Conservation (phyloP, 352 stramenopile genomes). For the Aphanomyces cochlioides region DNA sequence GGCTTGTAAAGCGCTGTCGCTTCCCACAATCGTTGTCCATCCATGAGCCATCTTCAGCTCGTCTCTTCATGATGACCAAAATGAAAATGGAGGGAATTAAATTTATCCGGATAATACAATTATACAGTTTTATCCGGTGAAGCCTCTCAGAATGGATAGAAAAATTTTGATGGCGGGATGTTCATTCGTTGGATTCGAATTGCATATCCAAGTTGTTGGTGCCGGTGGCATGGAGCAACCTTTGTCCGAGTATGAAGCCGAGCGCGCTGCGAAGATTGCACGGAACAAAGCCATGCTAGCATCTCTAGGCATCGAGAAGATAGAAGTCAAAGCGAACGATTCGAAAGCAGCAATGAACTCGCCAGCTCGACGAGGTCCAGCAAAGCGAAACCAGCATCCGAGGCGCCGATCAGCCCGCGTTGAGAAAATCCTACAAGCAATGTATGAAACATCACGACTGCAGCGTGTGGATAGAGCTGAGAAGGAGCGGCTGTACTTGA, state of each 20-base stretch:
- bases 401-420: too few relatives aligned
- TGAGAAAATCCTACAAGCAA: too few relatives aligned
- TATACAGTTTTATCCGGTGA: background rate
- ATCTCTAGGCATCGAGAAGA: slow-evolving; percentile 26
- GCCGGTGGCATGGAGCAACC: background rate
- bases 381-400: too few relatives aligned
- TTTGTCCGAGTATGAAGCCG: slow-evolving; percentile 15
- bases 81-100: background rate
- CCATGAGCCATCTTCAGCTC: background rate
- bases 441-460: too few relatives aligned
- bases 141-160: background rate
- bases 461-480: too few relatives aligned
- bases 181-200: slow-evolving; percentile 7
- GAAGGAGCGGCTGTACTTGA: too few relatives aligned
- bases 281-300: slow-evolving; percentile 26
- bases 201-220: background rate
- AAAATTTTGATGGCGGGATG: background rate
- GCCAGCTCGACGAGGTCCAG: too few relatives aligned
- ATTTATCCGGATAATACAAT: background rate
- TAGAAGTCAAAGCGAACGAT: background rate
- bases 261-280: slow-evolving; percentile 23
- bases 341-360: background rate
- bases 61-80: background rate
- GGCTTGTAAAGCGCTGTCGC: background rate
- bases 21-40: background rate